Evolutionary conservation across 1,284 basidiomycete species (phyloP).

Genomic region (Sanghuangporus sanghuang): DNA sequence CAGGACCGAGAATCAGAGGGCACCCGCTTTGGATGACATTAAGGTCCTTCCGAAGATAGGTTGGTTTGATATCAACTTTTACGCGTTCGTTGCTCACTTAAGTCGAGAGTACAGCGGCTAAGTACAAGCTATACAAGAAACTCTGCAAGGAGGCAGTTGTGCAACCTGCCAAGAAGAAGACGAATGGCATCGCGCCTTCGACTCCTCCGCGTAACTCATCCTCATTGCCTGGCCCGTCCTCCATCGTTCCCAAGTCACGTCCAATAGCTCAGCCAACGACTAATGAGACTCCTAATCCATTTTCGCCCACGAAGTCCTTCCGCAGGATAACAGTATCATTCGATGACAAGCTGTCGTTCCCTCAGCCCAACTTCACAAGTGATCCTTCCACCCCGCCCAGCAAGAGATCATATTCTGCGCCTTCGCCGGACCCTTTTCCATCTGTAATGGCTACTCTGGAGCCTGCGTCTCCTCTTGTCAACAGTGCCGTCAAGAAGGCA

Average conservation of each 20-base stretch:
- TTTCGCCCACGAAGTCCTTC: slow-evolving; percentile 67
- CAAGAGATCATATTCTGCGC: slow-evolving; percentile 33
- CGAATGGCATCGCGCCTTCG: slow-evolving; percentile 21
- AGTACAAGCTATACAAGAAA: slow-evolving; percentile 80
- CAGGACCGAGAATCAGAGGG: slow-evolving; percentile 50
- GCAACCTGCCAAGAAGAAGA: slow-evolving; percentile 3
- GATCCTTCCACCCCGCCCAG: slow-evolving; percentile 54
- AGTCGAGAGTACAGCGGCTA: slow-evolving; percentile 49
- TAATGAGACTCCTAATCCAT: slow-evolving; percentile 62
- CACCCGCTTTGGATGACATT: slow-evolving; percentile 77
- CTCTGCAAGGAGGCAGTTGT: slow-evolving; percentile 47
- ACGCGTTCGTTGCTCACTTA: slow-evolving; percentile 21
- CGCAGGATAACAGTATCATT: slow-evolving; percentile 24
- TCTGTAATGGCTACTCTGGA: slow-evolving; percentile 23
- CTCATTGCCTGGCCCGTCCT: slow-evolving; percentile 30
- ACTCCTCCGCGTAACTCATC: slow-evolving; percentile 33
- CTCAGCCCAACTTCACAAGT: slow-evolving; percentile 4
- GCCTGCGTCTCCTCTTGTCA: slow-evolving; percentile 23
- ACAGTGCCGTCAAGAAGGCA: slow-evolving; percentile 47
- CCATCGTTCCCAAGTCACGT: slow-evolving; percentile 42
- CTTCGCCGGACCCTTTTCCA: slow-evolving; percentile 36
- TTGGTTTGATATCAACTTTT: slow-evolving; percentile 33
- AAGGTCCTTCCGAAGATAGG: slow-evolving; percentile 65
- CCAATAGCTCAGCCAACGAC: slow-evolving; percentile 39
- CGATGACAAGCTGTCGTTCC: slow-evolving; percentile 2